Conservation (phyloP, 495 filamentous ascomycete species). For the Podospora bellae-mahoneyi region DNA sequence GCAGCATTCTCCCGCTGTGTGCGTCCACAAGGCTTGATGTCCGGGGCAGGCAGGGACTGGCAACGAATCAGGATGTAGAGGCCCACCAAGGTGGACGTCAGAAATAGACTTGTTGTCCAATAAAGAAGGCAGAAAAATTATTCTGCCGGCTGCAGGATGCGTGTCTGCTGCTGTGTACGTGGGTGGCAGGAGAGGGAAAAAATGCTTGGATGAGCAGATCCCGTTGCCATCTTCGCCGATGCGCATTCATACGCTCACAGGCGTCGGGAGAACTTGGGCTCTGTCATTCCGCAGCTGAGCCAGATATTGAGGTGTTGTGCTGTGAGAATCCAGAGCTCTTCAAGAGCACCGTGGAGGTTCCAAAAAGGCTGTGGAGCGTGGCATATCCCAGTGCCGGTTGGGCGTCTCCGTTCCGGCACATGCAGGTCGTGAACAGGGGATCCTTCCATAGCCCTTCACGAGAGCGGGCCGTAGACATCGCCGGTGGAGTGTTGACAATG, state of each 20-base stretch:
- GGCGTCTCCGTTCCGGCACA: background rate
- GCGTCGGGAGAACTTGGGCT: background rate
- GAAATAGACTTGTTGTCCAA: conserved; percentile 21
- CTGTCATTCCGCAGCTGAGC: background rate
- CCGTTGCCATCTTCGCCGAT: conserved; percentile 1
- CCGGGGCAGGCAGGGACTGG: background rate
- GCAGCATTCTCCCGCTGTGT: background rate
- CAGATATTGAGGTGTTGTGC: background rate
- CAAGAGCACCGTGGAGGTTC: background rate
- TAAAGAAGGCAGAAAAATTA: conserved; percentile 18
- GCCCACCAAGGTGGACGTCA: conserved; percentile 9
- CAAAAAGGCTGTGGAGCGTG: background rate
- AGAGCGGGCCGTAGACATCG: background rate
- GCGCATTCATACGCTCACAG: background rate
- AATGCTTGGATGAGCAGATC: background rate
- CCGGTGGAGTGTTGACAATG: background rate
- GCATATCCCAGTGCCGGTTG: background rate
- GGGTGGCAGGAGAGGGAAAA: conserved; percentile 10
- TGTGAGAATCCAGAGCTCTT: background rate
- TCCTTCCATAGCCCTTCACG: background rate
- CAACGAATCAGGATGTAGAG: conserved; percentile 14
- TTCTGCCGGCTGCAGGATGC: conserved; percentile 18
- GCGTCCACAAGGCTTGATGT: background rate
- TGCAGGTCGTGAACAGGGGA: background rate
- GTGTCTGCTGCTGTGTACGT: conserved; percentile 14